Evolutionary conservation across 768 basidiomycete species (phyloP), one percentile per base, ranked within the genome.

Genomic region (Agaricus sinodeliciosus): DNA sequence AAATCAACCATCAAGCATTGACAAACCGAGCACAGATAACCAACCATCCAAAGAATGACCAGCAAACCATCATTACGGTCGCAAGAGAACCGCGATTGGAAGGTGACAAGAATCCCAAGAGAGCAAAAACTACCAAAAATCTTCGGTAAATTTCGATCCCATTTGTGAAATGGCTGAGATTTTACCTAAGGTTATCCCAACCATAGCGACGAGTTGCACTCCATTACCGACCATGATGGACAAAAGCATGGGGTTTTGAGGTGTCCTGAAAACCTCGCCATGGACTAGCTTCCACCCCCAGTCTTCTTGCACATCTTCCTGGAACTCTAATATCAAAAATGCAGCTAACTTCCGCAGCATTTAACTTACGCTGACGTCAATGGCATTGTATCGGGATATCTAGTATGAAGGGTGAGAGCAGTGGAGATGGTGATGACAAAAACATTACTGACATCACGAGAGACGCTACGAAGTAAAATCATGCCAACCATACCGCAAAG

Each of bases 261-360:
- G 95, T 1, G 85, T 73, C 18, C 95, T 81, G 76, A 97, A 98
- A 15, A 98, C 90, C 68, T 98, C 95, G 18, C 93, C 94, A 59
- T 96, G 93, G 19, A 98, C 84, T 15, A 98, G 80, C 64, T 98
- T 98, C 95, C 95, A 98, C 1, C 95, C 95, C 80, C 87, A 95
- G 60, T 98, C 95, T 71, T 98, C 95, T 67, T 94, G 92, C 2
- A 96, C 89, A 61, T 95, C 93, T 63, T 95, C 93, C 89, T 92
- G 58, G 54, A 43, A 54, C 31, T 15, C 0, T 15, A 19, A 41
- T 28, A 48, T 18, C 11, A 8, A 9, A 16, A 19, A 31, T 35
- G 25, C 35, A 19, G 16, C 26, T 9, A 16, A 13, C 11, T 16
- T 36, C 3, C 4, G 22, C 16, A 15, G 36, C 25, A 11, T 26